These are phyloP conservation scores for Trichaptum fuscoviolaceum DNA, from an alignment of 768 basidiomycete species.

Conservation along the genomic window DNA sequence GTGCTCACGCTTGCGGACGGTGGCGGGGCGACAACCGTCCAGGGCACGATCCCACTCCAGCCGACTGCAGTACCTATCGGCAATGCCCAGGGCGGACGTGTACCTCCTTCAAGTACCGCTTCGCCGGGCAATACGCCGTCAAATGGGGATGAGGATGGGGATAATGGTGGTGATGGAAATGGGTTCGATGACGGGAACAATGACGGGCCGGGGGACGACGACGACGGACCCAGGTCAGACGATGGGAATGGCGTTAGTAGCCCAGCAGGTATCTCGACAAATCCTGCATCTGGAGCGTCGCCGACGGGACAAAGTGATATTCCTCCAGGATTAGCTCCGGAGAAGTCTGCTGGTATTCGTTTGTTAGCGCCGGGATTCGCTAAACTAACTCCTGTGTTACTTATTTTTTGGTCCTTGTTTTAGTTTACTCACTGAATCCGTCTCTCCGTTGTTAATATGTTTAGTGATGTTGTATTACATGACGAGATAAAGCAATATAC, in stretches of 20 bases:
- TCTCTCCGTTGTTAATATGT: neutral
- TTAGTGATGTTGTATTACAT: no score
- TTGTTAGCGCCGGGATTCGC: neutral
- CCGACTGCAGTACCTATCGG: neutral
- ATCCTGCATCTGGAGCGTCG: neutral
- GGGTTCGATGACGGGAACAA: neutral
- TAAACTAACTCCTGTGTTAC: neutral
- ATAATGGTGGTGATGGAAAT: no score
- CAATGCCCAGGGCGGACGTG: neutral
- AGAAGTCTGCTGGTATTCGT: neutral
- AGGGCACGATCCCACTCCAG: neutral
- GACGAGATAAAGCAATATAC: no score
- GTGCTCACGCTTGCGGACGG: neutral
- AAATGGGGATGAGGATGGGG: no score
- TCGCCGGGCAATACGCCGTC: no score
- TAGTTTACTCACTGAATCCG: neutral
- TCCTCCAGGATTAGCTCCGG: neutral
- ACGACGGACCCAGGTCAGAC: neutral
- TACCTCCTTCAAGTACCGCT: neutral
- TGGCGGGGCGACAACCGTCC: neutral
- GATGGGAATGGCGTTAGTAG: neutral
- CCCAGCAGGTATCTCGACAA: neutral
- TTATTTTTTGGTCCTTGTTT: neutral
- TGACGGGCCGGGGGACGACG: neutral
- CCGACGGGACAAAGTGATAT: neutral